Conservation (phyloP, 139 green algal genomes). For the Trebouxia sp. region DNA sequence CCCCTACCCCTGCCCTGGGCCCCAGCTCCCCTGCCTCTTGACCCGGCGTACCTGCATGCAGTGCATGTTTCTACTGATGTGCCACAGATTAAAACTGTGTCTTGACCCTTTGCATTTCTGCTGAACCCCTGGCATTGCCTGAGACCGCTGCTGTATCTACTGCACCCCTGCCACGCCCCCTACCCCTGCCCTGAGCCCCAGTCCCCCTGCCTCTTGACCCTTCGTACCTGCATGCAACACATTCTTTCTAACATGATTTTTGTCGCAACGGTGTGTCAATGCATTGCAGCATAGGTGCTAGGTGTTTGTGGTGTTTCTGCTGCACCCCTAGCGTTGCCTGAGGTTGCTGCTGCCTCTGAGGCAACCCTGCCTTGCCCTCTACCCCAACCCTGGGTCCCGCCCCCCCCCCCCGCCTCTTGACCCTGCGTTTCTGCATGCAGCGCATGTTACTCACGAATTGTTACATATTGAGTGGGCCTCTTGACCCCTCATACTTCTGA, state of each 20-base stretch:
- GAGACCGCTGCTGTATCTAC: background rate
- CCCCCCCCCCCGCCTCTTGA: background rate
- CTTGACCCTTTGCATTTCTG: background rate
- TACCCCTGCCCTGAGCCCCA: background rate
- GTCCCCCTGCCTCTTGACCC: background rate
- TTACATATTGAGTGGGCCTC: too few relatives aligned
- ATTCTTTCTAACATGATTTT: too few relatives aligned
- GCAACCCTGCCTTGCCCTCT: background rate
- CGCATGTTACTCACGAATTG: background rate
- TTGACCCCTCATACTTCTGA: background rate
- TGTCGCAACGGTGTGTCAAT: too few relatives aligned
- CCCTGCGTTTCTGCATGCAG: background rate
- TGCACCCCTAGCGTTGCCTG: background rate
- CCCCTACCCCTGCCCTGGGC: background rate
- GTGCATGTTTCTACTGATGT: background rate
- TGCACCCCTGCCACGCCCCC: background rate
- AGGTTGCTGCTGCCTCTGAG: background rate
- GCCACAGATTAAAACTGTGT: background rate
- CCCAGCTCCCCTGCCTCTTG: background rate
- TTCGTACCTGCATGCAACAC: background rate
- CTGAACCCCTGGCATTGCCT: background rate
- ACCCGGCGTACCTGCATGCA: background rate
- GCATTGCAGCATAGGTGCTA: too few relatives aligned
- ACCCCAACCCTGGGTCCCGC: background rate
- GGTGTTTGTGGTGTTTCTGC: too few relatives aligned